phyloP scores from a whole-genome alignment of 148 eudicot genomes.

The Simmondsia chinensis region DNA sequence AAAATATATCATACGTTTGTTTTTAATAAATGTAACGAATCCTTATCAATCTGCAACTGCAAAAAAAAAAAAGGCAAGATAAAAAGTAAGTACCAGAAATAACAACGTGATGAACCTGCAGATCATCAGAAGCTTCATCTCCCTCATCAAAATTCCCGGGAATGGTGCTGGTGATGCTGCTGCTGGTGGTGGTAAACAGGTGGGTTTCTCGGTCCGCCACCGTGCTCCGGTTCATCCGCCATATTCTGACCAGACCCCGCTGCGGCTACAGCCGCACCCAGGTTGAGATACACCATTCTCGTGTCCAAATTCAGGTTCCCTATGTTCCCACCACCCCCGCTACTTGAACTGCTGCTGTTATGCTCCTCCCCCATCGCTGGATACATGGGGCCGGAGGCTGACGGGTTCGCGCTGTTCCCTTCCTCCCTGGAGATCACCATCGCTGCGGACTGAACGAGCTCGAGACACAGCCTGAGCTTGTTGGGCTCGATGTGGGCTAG shows the following conservation, averaged over 20 bases:
- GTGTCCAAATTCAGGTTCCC: conserved; percentile 49
- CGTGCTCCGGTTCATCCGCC: conserved; percentile 21
- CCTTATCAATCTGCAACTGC: no score
- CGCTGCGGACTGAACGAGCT: conserved; percentile 90
- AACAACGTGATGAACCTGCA: no score
- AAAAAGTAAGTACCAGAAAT: no score
- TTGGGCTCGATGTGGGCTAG: conserved; percentile 82
- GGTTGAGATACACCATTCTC: conserved; percentile 69
- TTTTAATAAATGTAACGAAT: no score
- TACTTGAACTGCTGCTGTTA: no score
- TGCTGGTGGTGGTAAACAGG: conserved; percentile 41
- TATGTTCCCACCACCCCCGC: conserved; percentile 33
- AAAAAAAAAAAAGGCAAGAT: no score
- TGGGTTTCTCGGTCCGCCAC: conserved; percentile 22
- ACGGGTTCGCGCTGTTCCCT: conserved; percentile 30
- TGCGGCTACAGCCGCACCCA: conserved; percentile 33
- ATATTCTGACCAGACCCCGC: conserved; percentile 6
- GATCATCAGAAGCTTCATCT: no score
- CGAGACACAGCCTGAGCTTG: conserved; percentile 80
- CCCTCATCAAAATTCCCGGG: conserved; percentile 21
- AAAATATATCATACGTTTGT: no score
- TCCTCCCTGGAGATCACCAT: conserved; percentile 95
- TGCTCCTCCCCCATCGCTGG: no score
- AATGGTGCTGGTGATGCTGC: conserved; percentile 7
- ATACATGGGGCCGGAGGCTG: no score